A percentile compares a stretch with the other conserved stretches of the same genome.
phyloP scores from a whole-genome alignment of 2,329 filamentous ascomycete genomes.

The Lomentospora prolificans region DNA sequence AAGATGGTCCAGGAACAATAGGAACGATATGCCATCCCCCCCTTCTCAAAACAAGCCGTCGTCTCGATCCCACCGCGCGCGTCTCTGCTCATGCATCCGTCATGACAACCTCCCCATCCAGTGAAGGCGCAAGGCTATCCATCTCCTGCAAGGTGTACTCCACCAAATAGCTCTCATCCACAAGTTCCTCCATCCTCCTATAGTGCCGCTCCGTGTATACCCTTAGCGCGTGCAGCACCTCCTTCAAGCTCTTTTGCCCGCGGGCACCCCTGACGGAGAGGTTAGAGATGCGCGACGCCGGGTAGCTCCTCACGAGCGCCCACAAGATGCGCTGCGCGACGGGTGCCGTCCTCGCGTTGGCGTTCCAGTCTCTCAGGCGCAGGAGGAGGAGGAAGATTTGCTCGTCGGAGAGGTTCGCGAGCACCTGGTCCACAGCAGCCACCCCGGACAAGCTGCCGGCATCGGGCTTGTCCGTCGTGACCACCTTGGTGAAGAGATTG shows the following conservation, averaged over 20 bases:
- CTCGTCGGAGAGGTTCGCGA: constrained; percentile 69
- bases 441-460: constrained; percentile 53
- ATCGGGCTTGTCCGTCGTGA: constrained; percentile 52
- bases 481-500: constrained; percentile 70
- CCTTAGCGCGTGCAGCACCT: constrained; percentile 76
- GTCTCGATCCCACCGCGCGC: no score
- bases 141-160: constrained; percentile 92
- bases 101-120: constrained; percentile 34
- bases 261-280: constrained; percentile 50
- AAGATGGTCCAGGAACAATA: no score
- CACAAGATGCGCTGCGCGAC: constrained; percentile 80
- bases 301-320: constrained; percentile 70
- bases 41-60: no score
- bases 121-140: constrained; percentile 56
- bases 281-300: constrained; percentile 64
- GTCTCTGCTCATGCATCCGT: constrained; percentile 9
- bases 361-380: constrained; percentile 91
- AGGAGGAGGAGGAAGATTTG: constrained; percentile 78
- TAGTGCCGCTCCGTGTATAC: constrained; percentile 93
- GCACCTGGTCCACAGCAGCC: constrained; percentile 69
- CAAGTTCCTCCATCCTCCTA: constrained; percentile 75
- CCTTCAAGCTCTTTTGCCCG: constrained; percentile 61
- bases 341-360: constrained; percentile 76
- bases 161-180: constrained; percentile 89
- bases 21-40: no score